Conservation (phyloP, 1,139 yeast species). For the Protomyces arabidopsidicola region DNA sequence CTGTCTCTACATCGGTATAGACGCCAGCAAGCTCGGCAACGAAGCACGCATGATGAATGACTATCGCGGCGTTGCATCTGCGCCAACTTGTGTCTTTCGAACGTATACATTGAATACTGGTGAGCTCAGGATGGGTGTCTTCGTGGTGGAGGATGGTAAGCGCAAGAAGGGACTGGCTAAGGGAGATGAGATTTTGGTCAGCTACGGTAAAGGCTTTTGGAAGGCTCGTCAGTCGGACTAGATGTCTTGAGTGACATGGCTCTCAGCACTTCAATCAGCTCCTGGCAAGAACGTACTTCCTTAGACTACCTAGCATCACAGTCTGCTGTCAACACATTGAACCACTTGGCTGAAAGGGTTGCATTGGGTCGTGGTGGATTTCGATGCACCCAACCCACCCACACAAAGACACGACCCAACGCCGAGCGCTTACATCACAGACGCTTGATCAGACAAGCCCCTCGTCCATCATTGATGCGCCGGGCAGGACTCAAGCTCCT, state of each 20-base stretch:
- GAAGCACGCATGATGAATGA: constrained; percentile 39
- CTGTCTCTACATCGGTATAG: constrained; percentile 34
- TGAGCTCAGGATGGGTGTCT: constrained; percentile 29
- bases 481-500: constrained; percentile 3
- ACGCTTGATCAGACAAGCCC: too few species aligned
- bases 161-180: constrained; percentile 9
- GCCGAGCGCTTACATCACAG: too few species aligned
- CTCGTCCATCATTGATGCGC: background rate
- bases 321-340: too few species aligned
- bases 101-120: constrained; percentile 34
- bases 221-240: background rate
- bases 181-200: constrained; percentile 9
- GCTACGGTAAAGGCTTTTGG: constrained; percentile 26
- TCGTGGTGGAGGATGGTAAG: background rate
- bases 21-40: constrained; percentile 36
- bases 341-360: too few species aligned
- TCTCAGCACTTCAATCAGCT: too few species aligned
- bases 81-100: constrained; percentile 37
- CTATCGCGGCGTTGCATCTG: constrained; percentile 36
- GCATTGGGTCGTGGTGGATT: too few species aligned
- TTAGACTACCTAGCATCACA: too few species aligned
- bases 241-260: too few species aligned
- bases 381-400: too few species aligned
- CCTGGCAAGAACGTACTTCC: too few species aligned
- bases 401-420: too few species aligned